A percentile compares a stretch with the other conserved stretches of the same genome.
Evolutionary conservation across 139 green algal genomes (phyloP).

Genomic region (Tetraselmis chui): DNA sequence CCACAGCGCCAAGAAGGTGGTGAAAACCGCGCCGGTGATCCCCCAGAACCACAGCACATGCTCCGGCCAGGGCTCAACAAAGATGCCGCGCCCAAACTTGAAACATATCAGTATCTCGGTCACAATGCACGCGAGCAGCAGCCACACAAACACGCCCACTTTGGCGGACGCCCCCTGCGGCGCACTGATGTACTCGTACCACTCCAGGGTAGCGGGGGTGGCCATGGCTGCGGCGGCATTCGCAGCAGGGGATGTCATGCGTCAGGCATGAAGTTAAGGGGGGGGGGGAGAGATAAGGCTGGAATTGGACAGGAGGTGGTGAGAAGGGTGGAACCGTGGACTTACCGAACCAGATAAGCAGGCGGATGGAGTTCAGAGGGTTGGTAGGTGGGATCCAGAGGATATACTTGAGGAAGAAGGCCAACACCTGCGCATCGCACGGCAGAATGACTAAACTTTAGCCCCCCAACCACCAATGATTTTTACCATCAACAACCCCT

Average conservation of each 20-base stretch:
- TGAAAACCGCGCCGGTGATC: conserved; percentile 7
- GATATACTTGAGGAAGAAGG: conserved; percentile 93
- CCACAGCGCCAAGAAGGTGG: conserved; percentile 28
- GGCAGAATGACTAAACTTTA: too few relatives aligned
- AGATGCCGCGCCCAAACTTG: conserved; percentile 75
- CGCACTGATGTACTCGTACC: conserved; percentile 71
- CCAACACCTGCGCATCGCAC: conserved; percentile 67
- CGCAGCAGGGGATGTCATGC: background rate
- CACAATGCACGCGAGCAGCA: conserved; percentile 33
- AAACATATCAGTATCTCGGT: conserved; percentile 64
- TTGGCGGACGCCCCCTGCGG: conserved; percentile 42
- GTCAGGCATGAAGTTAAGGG: background rate
- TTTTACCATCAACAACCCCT: too few relatives aligned
- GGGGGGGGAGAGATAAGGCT: background rate
- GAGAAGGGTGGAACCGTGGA: too few relatives aligned
- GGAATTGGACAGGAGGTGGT: background rate
- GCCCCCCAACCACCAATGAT: too few relatives aligned
- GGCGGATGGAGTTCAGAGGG: conserved; percentile 69
- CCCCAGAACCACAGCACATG: conserved; percentile 40
- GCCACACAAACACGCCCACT: conserved; percentile 79
- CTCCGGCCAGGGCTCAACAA: conserved; percentile 45
- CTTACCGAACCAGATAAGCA: conserved; percentile 47
- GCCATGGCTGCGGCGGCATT: conserved; percentile 11
- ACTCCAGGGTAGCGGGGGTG: conserved; percentile 48
- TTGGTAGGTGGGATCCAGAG: conserved; percentile 83